Evolutionary conservation across 1,139 yeast species (phyloP).

Genomic region (Pichia sp.): DNA sequence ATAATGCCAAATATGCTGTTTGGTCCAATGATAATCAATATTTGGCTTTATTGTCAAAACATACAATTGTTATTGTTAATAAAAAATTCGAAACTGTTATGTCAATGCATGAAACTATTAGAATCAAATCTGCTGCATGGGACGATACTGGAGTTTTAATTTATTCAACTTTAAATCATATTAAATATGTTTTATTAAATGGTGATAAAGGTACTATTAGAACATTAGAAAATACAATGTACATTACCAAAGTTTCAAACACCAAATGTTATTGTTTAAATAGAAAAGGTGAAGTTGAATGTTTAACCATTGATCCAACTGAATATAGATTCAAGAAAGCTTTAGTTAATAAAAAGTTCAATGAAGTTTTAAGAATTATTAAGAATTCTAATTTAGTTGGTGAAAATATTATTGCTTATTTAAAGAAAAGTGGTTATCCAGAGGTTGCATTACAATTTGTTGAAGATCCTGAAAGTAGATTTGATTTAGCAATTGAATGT

Average conservation of each 20-base stretch:
- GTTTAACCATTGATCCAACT: slow-evolving; percentile 82
- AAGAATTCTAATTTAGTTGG: slow-evolving; percentile 90
- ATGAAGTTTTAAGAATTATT: slow-evolving; percentile 87
- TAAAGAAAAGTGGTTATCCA: slow-evolving; percentile 94
- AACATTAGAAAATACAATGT: slow-evolving; percentile 87
- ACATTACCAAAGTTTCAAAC: slow-evolving; percentile 68
- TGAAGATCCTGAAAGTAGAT: slow-evolving; percentile 92
- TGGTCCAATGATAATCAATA: slow-evolving; percentile 90
- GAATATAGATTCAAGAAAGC: slow-evolving; percentile 96
- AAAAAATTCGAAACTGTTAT: slow-evolving; percentile 72
- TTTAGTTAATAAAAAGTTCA: slow-evolving; percentile 79
- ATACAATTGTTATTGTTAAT: slow-evolving; percentile 83
- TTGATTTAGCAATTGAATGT: slow-evolving; percentile 91
- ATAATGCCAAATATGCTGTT: slow-evolving; percentile 77
- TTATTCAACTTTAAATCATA: slow-evolving; percentile 91
- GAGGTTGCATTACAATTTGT: slow-evolving; percentile 93
- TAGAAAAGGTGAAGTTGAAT: slow-evolving; percentile 81
- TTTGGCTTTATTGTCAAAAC: slow-evolving; percentile 86
- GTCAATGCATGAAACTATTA: slow-evolving; percentile 91
- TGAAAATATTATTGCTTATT: slow-evolving; percentile 90
- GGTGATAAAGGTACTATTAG: slow-evolving; percentile 95
- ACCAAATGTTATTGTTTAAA: slow-evolving; percentile 72
- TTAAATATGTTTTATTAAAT: slow-evolving; percentile 85
- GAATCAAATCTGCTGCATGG: slow-evolving; percentile 98
- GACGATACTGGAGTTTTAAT: slow-evolving; percentile 89